phyloP scores from a whole-genome alignment of 768 basidiomycete genomes.

The Chalciporus sphaerocephalus region DNA sequence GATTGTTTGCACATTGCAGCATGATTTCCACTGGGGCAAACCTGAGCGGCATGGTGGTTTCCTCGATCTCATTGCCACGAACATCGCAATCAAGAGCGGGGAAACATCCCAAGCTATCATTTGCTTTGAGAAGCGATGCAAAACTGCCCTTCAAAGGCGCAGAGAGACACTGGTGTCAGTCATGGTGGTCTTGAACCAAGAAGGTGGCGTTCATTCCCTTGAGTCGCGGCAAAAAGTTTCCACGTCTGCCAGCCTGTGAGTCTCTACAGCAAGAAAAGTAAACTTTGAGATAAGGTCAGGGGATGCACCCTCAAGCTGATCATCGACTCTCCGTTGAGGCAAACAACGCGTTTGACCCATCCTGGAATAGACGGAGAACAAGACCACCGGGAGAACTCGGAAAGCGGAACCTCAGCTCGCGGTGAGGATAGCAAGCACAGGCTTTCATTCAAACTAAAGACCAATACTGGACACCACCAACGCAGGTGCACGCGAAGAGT shows the following conservation, averaged over 20 bases:
- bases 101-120: slow-evolving; percentile 17
- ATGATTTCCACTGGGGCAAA: slow-evolving; percentile 21
- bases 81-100: slow-evolving; percentile 16
- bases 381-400: no score
- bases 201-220: no score
- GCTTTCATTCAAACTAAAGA: not conserved
- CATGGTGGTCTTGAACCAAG: slow-evolving; percentile 6
- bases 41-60: slow-evolving; percentile 11
- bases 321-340: not conserved
- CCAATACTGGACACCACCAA: no score
- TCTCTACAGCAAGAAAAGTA: no score
- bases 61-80: slow-evolving; percentile 14
- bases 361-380: no score
- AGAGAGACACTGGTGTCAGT: not conserved
- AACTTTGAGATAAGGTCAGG: not conserved
- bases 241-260: no score
- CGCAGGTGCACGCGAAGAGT: no score
- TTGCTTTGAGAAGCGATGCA: slow-evolving; percentile 12
- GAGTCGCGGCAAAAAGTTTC: no score
- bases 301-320: not conserved
- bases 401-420: no score
- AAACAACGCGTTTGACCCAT: slow-evolving; percentile 13
- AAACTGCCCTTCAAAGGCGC: slow-evolving; percentile 6
- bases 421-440: not conserved
- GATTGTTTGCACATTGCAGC: slow-evolving; percentile 32